phyloP scores from a whole-genome alignment of 371 early-diverging fungal genomes.

The Mucor sp. region DNA sequence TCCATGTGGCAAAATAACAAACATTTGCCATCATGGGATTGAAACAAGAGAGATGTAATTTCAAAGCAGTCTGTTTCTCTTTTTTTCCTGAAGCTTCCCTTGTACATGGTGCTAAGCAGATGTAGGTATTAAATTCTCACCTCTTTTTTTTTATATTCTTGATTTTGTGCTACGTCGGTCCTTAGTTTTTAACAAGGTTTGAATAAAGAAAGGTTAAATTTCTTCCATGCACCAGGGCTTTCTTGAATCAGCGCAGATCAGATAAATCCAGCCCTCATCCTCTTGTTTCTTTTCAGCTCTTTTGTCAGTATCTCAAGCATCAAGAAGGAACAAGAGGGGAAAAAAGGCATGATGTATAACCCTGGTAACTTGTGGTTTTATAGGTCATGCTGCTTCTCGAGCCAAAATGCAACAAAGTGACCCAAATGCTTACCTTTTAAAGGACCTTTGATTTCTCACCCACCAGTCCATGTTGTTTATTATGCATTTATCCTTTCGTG shows the following conservation, averaged over 20 bases:
- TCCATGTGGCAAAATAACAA: constrained; percentile 11
- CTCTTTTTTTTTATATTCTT: constrained; percentile 4
- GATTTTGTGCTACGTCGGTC: constrained; percentile 19
- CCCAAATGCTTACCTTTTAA: background rate
- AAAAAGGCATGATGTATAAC: background rate
- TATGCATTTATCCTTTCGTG: background rate
- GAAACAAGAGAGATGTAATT: background rate
- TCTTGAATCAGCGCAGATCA: background rate
- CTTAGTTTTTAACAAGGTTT: constrained; percentile 1
- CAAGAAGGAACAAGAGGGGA: background rate
- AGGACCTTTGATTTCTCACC: background rate
- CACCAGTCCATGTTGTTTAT: background rate
- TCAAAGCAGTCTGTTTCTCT: background rate
- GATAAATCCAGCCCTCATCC: background rate
- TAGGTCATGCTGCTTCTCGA: background rate
- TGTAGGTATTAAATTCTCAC: constrained; percentile 7
- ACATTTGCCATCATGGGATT: constrained; percentile 3
- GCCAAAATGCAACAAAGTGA: background rate
- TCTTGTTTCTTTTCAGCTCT: too few relatives aligned
- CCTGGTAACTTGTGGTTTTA: background rate
- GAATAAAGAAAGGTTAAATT: background rate
- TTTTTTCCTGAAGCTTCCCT: too few relatives aligned
- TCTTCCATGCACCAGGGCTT: background rate
- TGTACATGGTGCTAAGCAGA: background rate
- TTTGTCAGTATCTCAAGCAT: too few relatives aligned